phyloP scores from a whole-genome alignment of 2,329 filamentous ascomycete genomes.

The Cercospora berteroae region DNA sequence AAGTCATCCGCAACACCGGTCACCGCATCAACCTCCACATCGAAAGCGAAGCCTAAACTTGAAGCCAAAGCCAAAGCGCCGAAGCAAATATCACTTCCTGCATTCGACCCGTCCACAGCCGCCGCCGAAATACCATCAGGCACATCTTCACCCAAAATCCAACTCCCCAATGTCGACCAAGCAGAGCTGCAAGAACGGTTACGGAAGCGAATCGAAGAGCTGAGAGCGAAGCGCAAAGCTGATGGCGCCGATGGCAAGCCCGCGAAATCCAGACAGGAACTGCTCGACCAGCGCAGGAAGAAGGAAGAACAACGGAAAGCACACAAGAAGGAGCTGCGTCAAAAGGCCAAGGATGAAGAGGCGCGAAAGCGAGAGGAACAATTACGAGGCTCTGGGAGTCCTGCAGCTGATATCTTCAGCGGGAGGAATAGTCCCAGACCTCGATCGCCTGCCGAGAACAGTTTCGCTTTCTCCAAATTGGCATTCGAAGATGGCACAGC shows the following conservation, averaged over 20 bases:
- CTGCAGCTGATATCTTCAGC: conserved; percentile 46
- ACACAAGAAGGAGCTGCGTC: conserved; percentile 81
- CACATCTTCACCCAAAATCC: conserved; percentile 37
- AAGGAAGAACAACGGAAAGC: conserved; percentile 85
- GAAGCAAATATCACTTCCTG: conserved; percentile 28
- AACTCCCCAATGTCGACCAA: conserved; percentile 61
- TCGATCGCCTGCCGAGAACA: conserved; percentile 48
- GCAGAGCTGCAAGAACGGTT: conserved; percentile 75
- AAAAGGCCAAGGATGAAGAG: conserved; percentile 76
- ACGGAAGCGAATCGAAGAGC: conserved; percentile 76
- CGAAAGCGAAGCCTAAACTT: conserved; percentile 16
- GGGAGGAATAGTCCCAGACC: conserved; percentile 51
- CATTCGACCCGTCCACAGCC: conserved; percentile 17
- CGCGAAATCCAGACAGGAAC: conserved; percentile 81
- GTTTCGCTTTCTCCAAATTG: conserved; percentile 88
- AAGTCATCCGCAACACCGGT: conserved; percentile 11
- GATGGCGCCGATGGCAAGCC: conserved; percentile 78
- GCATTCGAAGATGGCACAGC: conserved; percentile 83
- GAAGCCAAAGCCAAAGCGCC: conserved; percentile 33
- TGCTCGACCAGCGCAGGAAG: conserved; percentile 82
- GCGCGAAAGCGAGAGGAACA: conserved; percentile 57
- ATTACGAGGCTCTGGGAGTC: conserved; percentile 59
- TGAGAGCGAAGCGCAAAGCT: conserved; percentile 83
- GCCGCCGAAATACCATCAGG: conserved; percentile 24
- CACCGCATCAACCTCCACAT: not conserved